Conservation (phyloP, 202 grass and related monocot species). For the Eragrostis tef region DNA sequence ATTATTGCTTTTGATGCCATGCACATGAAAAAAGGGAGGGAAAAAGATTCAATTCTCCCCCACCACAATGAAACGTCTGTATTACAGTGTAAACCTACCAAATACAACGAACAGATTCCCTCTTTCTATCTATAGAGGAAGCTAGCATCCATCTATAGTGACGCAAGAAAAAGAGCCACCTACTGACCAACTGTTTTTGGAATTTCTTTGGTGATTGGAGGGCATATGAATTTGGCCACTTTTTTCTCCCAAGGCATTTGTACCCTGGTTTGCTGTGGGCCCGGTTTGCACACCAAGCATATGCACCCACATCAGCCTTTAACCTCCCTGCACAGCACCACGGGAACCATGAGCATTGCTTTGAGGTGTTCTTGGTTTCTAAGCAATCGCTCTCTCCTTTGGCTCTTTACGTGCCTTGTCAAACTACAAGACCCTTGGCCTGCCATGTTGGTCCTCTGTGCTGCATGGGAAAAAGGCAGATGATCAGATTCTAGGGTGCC, state of each 20-base stretch:
- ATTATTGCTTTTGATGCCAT: background rate
- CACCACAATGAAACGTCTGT: background rate
- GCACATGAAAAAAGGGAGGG: background rate
- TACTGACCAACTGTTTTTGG: conserved; percentile 41
- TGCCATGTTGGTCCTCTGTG: background rate
- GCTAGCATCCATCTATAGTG: conserved; percentile 41
- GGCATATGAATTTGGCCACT: conserved; percentile 22
- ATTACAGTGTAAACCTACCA: background rate
- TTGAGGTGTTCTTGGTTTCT: conserved; percentile 48
- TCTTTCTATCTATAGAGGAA: background rate
- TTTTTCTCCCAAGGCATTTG: conserved; percentile 35
- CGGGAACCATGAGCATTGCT: conserved; percentile 33
- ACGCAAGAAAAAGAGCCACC: conserved; percentile 30
- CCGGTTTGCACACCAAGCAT: background rate
- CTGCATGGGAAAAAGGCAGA: background rate
- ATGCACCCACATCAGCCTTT: background rate
- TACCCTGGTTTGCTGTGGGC: conserved; percentile 32
- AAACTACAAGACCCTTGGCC: conserved; percentile 28
- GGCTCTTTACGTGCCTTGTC: conserved; percentile 34
- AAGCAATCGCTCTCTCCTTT: conserved; percentile 33
- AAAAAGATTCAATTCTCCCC: background rate
- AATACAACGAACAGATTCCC: background rate
- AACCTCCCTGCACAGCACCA: background rate
- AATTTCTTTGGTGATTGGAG: conserved; percentile 27
- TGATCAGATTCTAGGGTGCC: background rate